These are phyloP conservation scores for Fusarium floridanum DNA, from an alignment of 2,329 filamentous ascomycete genomes.

Conservation along the genomic window DNA sequence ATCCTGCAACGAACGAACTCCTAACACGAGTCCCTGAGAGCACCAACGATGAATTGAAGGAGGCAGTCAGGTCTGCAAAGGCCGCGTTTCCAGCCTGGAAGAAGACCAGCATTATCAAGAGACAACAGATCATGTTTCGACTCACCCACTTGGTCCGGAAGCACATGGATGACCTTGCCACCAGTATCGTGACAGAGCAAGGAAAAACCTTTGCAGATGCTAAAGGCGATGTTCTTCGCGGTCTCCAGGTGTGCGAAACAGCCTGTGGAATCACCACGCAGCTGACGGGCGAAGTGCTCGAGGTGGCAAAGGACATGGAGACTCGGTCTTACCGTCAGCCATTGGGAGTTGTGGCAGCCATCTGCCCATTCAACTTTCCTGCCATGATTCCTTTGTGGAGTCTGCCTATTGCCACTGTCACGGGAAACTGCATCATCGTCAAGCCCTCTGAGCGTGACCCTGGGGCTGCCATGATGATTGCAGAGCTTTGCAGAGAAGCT, in stretches of 20 bases:
- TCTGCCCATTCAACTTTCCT: conserved; percentile 87
- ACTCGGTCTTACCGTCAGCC: conserved; percentile 82
- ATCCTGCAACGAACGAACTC: conserved; percentile 83
- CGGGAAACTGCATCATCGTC: conserved; percentile 81
- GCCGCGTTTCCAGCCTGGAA: conserved; percentile 78
- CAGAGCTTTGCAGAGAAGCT: conserved; percentile 79
- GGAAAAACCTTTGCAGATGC: conserved; percentile 84
- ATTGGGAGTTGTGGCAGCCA: conserved; percentile 80
- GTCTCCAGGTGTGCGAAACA: conserved; percentile 81
- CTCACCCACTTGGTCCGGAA: conserved; percentile 79
- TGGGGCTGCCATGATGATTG: conserved; percentile 83
- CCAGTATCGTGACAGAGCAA: conserved; percentile 82
- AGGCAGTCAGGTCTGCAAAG: conserved; percentile 76
- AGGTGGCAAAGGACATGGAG: conserved; percentile 88
- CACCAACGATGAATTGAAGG: conserved; percentile 76
- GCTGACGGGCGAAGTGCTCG: conserved; percentile 80
- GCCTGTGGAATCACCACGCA: conserved; percentile 80
- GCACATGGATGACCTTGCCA: conserved; percentile 81
- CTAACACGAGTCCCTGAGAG: conserved; percentile 82
- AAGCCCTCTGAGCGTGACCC: conserved; percentile 86
- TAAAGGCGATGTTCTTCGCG: conserved; percentile 79
- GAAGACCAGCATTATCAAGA: conserved; percentile 72
- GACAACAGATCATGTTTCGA: conserved; percentile 84
- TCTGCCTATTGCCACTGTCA: conserved; percentile 82
- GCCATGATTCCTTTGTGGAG: conserved; percentile 89